phyloP scores from a whole-genome alignment of 306 rosid species.

The peach (Prunus persica) region DNA sequence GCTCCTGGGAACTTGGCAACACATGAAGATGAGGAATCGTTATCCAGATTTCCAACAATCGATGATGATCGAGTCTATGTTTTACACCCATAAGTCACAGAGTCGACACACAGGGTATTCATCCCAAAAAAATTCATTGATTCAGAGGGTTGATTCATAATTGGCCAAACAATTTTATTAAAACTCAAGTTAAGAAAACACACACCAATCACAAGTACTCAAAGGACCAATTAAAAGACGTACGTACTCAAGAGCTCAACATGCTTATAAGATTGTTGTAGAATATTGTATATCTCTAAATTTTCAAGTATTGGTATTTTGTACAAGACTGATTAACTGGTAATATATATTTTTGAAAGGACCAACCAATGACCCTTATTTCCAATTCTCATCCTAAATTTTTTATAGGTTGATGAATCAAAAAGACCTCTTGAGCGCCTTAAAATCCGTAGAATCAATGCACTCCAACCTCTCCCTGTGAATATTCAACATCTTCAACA shows the following conservation, averaged over 20 bases:
- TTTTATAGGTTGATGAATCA: constrained; percentile 7
- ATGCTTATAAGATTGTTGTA: neutral
- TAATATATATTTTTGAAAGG: neutral
- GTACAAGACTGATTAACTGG: neutral
- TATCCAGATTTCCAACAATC: neutral
- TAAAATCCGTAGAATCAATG: constrained; percentile 45
- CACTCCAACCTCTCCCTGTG: constrained; percentile 42
- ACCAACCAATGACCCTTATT: neutral
- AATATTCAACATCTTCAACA: constrained; percentile 36
- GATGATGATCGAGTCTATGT: neutral
- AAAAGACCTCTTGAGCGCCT: constrained; percentile 44
- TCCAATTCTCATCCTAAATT: neutral
- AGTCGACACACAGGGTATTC: no score
- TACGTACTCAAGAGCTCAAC: neutral
- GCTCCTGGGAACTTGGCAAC: neutral
- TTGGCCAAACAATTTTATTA: neutral
- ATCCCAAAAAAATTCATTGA: neutral
- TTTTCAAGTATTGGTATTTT: neutral
- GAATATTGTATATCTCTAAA: neutral
- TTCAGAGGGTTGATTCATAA: neutral
- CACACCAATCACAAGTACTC: neutral
- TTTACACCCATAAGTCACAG: neutral
- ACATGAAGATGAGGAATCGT: neutral
- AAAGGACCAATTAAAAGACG: neutral
- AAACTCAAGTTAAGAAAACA: neutral